phyloP scores from a whole-genome alignment of 1,284 basidiomycete species.

The Trichosporon faecale region DNA sequence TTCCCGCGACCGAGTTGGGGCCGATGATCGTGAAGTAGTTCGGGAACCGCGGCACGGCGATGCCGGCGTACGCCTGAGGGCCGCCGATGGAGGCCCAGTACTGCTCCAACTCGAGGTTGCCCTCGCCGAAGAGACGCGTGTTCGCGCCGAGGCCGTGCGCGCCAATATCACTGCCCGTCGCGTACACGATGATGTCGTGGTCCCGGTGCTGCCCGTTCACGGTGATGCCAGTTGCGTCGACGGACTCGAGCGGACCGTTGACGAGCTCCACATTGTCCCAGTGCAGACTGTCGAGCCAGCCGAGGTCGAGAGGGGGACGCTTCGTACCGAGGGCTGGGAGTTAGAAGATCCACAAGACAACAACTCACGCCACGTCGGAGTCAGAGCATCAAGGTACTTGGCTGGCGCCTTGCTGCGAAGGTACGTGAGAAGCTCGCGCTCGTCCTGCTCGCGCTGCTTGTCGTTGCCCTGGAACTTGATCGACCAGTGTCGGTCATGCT shows the following conservation, averaged over 20 bases:
- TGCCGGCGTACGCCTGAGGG: slow-evolving; percentile 10
- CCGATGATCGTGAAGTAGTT: slow-evolving; percentile 29
- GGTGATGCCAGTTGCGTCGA: not conserved
- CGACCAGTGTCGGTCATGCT: slow-evolving; percentile 7
- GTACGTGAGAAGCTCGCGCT: slow-evolving; percentile 8
- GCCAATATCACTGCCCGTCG: slow-evolving; percentile 2
- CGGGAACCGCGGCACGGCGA: slow-evolving; percentile 22
- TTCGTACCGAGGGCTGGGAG: slow-evolving; percentile 7
- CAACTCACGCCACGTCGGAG: slow-evolving; percentile 9
- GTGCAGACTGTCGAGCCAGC: slow-evolving; percentile 9
- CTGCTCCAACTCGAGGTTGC: slow-evolving; percentile 8
- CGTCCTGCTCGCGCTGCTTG: not conserved
- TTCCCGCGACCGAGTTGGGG: slow-evolving; percentile 25
- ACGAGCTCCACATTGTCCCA: slow-evolving; percentile 11
- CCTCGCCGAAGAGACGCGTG: not conserved
- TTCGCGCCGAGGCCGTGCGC: slow-evolving; percentile 11
- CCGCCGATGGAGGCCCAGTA: slow-evolving; percentile 11
- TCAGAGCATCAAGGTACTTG: slow-evolving; percentile 12
- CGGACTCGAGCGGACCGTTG: not conserved
- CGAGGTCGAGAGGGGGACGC: slow-evolving; percentile 7
- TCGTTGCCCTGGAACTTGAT: not conserved
- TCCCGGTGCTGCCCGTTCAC: slow-evolving; percentile 12
- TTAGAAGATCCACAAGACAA: not conserved
- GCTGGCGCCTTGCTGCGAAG: slow-evolving; percentile 4
- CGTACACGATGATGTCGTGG: slow-evolving; percentile 15